These are phyloP conservation scores for Agaricales sp. DNA, from an alignment of 1,284 basidiomycete species.

Conservation along the genomic window DNA sequence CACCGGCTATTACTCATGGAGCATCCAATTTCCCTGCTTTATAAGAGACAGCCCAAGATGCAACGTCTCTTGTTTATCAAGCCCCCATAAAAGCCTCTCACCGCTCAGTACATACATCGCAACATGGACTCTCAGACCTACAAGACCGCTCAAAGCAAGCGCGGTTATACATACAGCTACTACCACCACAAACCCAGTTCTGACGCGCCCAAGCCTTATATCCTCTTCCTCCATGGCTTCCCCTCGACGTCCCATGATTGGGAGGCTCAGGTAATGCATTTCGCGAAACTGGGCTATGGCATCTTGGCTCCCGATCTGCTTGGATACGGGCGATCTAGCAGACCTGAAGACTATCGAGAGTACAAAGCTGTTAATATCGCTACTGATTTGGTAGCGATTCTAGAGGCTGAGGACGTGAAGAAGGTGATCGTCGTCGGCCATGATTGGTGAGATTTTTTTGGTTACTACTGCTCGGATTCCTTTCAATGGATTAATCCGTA, in stretches of 20 bases:
- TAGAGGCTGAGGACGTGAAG: slow-evolving; percentile 21
- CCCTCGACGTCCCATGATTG: slow-evolving; percentile 22
- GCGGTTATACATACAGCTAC: neutral
- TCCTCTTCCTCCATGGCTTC: slow-evolving; percentile 22
- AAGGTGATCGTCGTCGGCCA: slow-evolving; percentile 21
- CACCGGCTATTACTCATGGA: too few species aligned
- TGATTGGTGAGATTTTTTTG: slow-evolving; percentile 20
- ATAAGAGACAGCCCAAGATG: too few species aligned
- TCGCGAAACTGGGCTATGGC: slow-evolving; percentile 23
- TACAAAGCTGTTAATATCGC: slow-evolving; percentile 14
- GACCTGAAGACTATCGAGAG: slow-evolving; percentile 20
- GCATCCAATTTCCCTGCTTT: too few species aligned
- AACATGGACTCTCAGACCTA: neutral
- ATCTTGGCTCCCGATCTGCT: slow-evolving; percentile 28
- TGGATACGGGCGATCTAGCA: slow-evolving; percentile 28
- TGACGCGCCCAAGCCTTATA: slow-evolving; percentile 13
- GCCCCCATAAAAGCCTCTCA: too few species aligned
- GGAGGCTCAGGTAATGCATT: slow-evolving; percentile 21
- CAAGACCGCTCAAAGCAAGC: neutral
- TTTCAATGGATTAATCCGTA: neutral
- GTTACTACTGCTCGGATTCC: slow-evolving; percentile 5
- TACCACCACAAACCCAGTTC: neutral
- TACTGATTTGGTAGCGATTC: slow-evolving; percentile 14
- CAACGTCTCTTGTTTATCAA: too few species aligned
- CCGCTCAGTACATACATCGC: too few species aligned